phyloP scores from a whole-genome alignment of 768 basidiomycete genomes.

The Hydnum rufescens region DNA sequence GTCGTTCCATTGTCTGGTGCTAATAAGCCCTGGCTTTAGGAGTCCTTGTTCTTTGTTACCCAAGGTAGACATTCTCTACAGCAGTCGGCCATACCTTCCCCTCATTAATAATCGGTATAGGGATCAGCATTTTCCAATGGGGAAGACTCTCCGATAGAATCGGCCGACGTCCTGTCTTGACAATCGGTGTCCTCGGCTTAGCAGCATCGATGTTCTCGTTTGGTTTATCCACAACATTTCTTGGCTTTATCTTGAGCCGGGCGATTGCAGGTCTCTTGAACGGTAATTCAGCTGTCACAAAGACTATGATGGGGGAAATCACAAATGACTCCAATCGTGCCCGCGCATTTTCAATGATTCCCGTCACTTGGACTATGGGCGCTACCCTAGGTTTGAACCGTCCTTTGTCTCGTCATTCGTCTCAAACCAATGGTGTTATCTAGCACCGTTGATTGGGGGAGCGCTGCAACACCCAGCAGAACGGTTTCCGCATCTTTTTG shows the following conservation, averaged over 20 bases:
- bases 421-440: constrained; percentile 6
- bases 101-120: constrained; percentile 7
- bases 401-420: not conserved
- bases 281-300: constrained; percentile 11
- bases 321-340: constrained; percentile 5
- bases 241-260: constrained; percentile 9
- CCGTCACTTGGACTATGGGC: constrained; percentile 9
- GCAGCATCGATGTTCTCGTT: constrained; percentile 10
- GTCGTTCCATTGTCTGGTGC: not conserved
- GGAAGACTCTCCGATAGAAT: constrained; percentile 11
- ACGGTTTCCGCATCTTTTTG: constrained; percentile 7
- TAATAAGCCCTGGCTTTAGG: not conserved
- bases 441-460: constrained; percentile 9
- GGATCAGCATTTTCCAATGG: constrained; percentile 7
- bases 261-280: constrained; percentile 8
- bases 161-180: constrained; percentile 12
- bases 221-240: constrained; percentile 11
- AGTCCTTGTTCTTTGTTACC: constrained; percentile 11
- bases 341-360: constrained; percentile 7
- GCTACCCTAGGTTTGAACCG: constrained; percentile 7
- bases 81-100: not conserved
- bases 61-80: constrained; percentile 3
- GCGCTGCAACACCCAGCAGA: constrained; percentile 10
- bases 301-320: constrained; percentile 10
- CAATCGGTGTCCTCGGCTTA: constrained; percentile 10